Conservation (phyloP, 2,329 filamentous ascomycete genomes). For the Cyanodermella asteris region DNA sequence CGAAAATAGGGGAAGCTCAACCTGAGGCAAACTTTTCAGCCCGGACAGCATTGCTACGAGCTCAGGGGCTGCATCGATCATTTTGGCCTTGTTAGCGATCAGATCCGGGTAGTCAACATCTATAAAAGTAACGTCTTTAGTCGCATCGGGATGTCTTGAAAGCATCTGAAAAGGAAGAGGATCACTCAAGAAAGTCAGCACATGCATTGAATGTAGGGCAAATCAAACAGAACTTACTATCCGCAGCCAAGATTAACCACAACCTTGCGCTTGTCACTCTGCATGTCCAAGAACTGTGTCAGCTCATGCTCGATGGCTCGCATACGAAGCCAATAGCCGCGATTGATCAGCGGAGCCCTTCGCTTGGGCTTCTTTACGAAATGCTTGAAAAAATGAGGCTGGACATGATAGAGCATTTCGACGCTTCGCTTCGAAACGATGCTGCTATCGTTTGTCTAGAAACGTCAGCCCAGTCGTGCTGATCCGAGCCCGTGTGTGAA, state of each 20-base stretch:
- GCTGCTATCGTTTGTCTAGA: constrained; percentile 67
- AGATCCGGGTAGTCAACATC: constrained; percentile 73
- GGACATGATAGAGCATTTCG: constrained; percentile 65
- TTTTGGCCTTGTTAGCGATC: constrained; percentile 48
- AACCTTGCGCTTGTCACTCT: constrained; percentile 39
- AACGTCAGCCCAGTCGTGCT: too few relatives aligned
- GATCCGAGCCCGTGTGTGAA: too few relatives aligned
- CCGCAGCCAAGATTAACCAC: constrained; percentile 76
- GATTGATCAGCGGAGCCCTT: constrained; percentile 71
- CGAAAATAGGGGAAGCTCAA: constrained; percentile 30
- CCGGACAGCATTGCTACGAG: constrained; percentile 3
- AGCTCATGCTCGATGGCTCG: constrained; percentile 59
- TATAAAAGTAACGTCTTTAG: constrained; percentile 43
- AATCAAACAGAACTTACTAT: constrained; percentile 39
- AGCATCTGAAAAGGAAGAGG: constrained; percentile 71
- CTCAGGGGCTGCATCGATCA: constrained; percentile 35
- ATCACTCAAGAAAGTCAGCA: constrained; percentile 35
- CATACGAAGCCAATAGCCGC: constrained; percentile 73
- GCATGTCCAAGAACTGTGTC: constrained; percentile 43
- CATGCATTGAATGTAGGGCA: not conserved
- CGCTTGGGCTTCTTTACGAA: constrained; percentile 72
- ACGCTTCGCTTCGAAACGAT: constrained; percentile 86
- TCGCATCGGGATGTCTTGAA: constrained; percentile 38
- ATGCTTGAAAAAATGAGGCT: constrained; percentile 67
- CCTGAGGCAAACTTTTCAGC: too few relatives aligned